Evolutionary conservation across 1,284 basidiomycete species (phyloP).

Genomic region (Heterobasidion occidentale): DNA sequence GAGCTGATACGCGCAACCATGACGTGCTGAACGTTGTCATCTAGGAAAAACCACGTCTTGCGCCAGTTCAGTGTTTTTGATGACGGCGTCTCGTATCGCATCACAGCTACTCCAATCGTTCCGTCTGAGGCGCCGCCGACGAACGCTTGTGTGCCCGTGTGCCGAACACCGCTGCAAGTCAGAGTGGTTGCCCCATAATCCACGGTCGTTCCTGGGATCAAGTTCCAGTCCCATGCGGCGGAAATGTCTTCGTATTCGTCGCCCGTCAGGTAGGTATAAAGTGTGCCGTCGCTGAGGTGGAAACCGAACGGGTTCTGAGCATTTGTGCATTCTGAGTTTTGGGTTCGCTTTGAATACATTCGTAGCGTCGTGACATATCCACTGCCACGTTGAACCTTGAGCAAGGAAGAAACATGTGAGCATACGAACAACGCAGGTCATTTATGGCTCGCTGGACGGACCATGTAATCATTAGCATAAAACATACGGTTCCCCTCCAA

Average conservation of each 20-base stretch:
- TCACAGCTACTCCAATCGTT: slow-evolving; percentile 37
- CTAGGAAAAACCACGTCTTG: slow-evolving; percentile 59
- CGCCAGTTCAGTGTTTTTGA: slow-evolving; percentile 42
- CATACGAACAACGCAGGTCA: neutral
- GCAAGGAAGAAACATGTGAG: neutral
- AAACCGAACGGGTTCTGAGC: slow-evolving; percentile 51
- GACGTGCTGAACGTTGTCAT: slow-evolving; percentile 45
- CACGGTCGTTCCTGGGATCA: slow-evolving; percentile 53
- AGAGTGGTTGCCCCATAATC: slow-evolving; percentile 43
- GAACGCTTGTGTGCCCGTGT: slow-evolving; percentile 36
- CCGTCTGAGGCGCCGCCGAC: slow-evolving; percentile 53
- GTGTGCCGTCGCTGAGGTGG: slow-evolving; percentile 48
- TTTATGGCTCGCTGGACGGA: slow-evolving; percentile 14
- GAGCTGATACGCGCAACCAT: slow-evolving; percentile 41
- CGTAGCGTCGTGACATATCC: slow-evolving; percentile 45
- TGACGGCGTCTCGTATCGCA: slow-evolving; percentile 48
- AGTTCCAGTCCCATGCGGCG: slow-evolving; percentile 57
- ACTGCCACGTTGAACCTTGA: slow-evolving; percentile 40
- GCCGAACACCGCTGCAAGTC: slow-evolving; percentile 25
- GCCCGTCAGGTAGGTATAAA: slow-evolving; percentile 47
- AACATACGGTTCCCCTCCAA: slow-evolving; percentile 52
- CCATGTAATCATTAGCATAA: slow-evolving; percentile 55
- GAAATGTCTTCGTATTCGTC: slow-evolving; percentile 54
- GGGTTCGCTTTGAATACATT: slow-evolving; percentile 47
- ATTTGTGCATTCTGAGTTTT: slow-evolving; percentile 52